Conservation (phyloP, 129 eudicot genomes). For the Flaveria brownii region DNA sequence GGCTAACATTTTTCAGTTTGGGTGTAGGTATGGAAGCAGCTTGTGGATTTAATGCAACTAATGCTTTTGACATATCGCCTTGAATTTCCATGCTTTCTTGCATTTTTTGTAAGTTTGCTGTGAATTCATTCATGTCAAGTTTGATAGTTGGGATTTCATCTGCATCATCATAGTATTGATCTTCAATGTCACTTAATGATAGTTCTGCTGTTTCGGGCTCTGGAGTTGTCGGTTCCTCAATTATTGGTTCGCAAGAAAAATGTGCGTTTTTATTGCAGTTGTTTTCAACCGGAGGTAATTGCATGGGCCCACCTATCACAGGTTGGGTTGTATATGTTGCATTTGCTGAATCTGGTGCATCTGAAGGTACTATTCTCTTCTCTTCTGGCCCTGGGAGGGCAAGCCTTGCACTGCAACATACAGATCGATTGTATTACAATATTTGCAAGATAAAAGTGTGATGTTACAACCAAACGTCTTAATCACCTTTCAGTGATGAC, state of each 20-base stretch:
- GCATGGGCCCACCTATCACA: slow-evolving; percentile 27
- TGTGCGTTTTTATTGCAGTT: slow-evolving; percentile 18
- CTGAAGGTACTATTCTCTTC: slow-evolving; percentile 55
- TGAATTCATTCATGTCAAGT: slow-evolving; percentile 69
- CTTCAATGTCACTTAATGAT: slow-evolving; percentile 75
- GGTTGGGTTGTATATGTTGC: slow-evolving; percentile 41
- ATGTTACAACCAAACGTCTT: neutral
- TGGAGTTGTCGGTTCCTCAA: slow-evolving; percentile 87
- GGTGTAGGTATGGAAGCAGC: slow-evolving; percentile 81
- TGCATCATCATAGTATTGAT: slow-evolving; percentile 74
- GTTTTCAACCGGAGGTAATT: slow-evolving; percentile 40
- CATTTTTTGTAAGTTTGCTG: slow-evolving; percentile 59
- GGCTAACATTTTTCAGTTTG: slow-evolving; percentile 77
- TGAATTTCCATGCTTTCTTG: slow-evolving; percentile 64
- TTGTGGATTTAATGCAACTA: slow-evolving; percentile 64
- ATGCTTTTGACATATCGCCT: slow-evolving; percentile 66
- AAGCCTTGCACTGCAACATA: slow-evolving; percentile 82
- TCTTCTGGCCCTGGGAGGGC: slow-evolving; percentile 98
- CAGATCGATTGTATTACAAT: neutral
- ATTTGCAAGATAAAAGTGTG: neutral
- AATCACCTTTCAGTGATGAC: neutral
- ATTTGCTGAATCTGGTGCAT: slow-evolving; percentile 37
- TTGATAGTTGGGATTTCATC: slow-evolving; percentile 89
- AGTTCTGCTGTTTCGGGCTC: slow-evolving; percentile 56
- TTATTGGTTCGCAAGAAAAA: slow-evolving; percentile 53